Evolutionary conservation across 1,139 yeast genomes (phyloP), one percentile per base, ranked within the genome.

Genomic region (Kurtzmaniella natalensis): DNA sequence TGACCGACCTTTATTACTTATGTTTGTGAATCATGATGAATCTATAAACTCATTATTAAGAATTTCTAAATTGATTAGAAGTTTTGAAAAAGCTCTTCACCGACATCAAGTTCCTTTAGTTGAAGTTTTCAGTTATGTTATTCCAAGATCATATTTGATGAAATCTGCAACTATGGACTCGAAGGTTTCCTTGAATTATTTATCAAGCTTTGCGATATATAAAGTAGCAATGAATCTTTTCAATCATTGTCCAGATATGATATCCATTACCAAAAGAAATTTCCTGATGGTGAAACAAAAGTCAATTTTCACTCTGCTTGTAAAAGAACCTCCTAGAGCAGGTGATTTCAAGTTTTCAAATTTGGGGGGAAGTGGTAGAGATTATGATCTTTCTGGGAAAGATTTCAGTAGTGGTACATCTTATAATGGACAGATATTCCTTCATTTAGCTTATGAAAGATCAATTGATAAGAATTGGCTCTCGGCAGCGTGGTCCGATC

Each of bases 401-500:
- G 34, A 31, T 18, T 5, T 14, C n/a, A 15, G 19, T 13, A 14
- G 14, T 3, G 34, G 34, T 8, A 34, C 34, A 6, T 39, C 40
- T 7, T 57, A 56, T 28, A 55, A 55, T 25, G 89, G 86, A 44
- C 96, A 88, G 50, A 70, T 84, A 1, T 84, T 80, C 44, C 63
- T 92, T 25, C 97, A 89, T 52, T 66, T 92, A 19, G 89, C 95
- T 0, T 92, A 88, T 48, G 87, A 88, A 24, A 56, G 94, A 35
- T 83, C 95, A 0, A 66, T 75, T 4, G 96, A 89, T 51, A 79
- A 77, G 41, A 77, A 75, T 38, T 89, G 96, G 96, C 68, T 87
- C 32, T 77, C 81, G 18, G 94, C 87, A 0, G 82, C 95, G 0
- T 87, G 96, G 94, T 72, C 94, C 0, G 96, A 89, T 50, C 92